Percentiles rank a stretch among this genome's conserved stretches.
phyloP scores from a whole-genome alignment of 2,329 filamentous ascomycete species.

The Penicillium sp. region DNA sequence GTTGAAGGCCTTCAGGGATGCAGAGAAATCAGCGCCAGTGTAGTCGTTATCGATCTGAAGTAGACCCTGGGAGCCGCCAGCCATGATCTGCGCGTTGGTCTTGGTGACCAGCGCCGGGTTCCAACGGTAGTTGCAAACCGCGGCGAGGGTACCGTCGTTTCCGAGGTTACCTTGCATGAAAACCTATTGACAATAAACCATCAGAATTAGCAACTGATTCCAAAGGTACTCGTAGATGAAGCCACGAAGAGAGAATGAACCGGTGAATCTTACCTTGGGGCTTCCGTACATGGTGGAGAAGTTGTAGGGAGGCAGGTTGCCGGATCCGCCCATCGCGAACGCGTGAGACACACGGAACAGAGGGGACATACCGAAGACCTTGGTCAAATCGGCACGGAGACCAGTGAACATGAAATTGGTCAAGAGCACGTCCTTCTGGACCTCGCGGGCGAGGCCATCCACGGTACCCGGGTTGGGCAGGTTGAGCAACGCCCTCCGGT shows the following conservation, averaged over 20 bases:
- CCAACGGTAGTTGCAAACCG: conserved; percentile 93
- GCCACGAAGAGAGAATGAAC: not conserved
- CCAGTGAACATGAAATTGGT: conserved; percentile 97
- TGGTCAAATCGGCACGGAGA: conserved; percentile 92
- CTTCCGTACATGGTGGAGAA: conserved; percentile 94
- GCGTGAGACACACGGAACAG: conserved; percentile 97
- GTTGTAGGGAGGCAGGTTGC: conserved; percentile 82
- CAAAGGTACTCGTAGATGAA: not conserved
- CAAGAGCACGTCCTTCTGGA: conserved; percentile 92
- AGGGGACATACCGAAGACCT: conserved; percentile 89
- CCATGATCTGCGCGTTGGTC: conserved; percentile 79
- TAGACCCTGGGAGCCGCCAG: conserved; percentile 77
- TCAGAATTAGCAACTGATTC: not conserved
- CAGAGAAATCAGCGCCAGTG: conserved; percentile 87
- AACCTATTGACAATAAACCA: conserved; percentile 55
- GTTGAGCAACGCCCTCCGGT: conserved; percentile 82
- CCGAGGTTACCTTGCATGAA: conserved; percentile 96
- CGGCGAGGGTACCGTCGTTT: conserved; percentile 83
- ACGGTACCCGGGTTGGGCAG: conserved; percentile 90
- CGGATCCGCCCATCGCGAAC: conserved; percentile 87
- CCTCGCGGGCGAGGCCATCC: conserved; percentile 85
- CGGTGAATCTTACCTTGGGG: conserved; percentile 66
- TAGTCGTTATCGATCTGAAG: conserved; percentile 95
- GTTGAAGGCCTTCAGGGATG: conserved; percentile 90
- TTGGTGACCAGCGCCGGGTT: conserved; percentile 77